A percentile compares a stretch with the other conserved stretches of the same genome.
Evolutionary conservation across 2,329 filamentous ascomycete species (phyloP).

Genomic region (Fonsecaea pedrosoi): DNA sequence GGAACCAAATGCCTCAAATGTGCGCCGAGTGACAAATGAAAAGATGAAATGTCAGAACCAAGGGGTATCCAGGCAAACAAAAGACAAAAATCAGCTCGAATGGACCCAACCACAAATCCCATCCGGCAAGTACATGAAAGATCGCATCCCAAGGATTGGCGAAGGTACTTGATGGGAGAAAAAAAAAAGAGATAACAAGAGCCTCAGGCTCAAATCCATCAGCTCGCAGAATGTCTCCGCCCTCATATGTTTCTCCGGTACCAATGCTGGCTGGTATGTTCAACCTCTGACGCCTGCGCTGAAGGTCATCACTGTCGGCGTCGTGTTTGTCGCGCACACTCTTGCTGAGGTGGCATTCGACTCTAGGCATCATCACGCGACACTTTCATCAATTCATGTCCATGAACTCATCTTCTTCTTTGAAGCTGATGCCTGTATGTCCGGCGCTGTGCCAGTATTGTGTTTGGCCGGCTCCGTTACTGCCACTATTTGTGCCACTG

Average conservation of each 20-base stretch:
- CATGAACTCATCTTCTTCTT: constrained; percentile 91
- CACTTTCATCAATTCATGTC: constrained; percentile 58
- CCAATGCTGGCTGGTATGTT: constrained; percentile 2
- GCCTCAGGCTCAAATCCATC: not conserved
- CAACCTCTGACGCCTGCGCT: not conserved
- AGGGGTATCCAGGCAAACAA: constrained; percentile 31
- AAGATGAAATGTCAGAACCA: constrained; percentile 31
- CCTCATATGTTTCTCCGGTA: constrained; percentile 23
- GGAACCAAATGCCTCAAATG: constrained; percentile 1
- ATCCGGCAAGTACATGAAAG: constrained; percentile 9
- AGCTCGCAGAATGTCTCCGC: constrained; percentile 14
- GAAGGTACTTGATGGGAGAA: constrained; percentile 1
- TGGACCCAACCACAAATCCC: constrained; percentile 5
- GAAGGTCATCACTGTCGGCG: not conserved
- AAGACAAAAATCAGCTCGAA: constrained; percentile 20
- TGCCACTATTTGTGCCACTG: constrained; percentile 63
- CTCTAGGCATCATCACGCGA: not conserved
- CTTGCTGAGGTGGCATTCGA: not conserved
- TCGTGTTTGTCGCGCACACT: not conserved
- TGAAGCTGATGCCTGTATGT: constrained; percentile 73
- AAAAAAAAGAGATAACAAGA: not conserved
- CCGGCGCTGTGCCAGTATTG: constrained; percentile 61
- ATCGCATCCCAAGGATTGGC: not conserved
- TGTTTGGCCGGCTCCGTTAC: constrained; percentile 51
- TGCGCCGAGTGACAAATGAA: constrained; percentile 13